These are phyloP conservation scores for Rhizopogon sp. DNA, from an alignment of 768 basidiomycete species.

Conservation along the genomic window DNA sequence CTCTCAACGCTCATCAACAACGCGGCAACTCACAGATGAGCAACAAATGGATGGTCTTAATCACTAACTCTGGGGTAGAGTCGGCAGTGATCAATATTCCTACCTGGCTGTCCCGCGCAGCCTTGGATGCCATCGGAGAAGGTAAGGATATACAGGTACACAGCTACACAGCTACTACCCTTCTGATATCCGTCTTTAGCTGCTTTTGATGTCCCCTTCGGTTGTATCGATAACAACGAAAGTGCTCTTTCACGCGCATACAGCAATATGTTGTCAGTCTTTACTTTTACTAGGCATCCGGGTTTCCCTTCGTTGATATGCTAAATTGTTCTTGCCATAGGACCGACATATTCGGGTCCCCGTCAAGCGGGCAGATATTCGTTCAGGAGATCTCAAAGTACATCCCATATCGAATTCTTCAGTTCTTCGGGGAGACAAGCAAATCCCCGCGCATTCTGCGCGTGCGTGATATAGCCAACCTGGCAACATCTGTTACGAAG, in stretches of 20 bases:
- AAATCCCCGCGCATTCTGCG: slow-evolving; percentile 12
- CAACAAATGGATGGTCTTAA: slow-evolving; percentile 18
- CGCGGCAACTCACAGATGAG: slow-evolving; percentile 12
- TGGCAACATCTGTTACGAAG: slow-evolving; percentile 3
- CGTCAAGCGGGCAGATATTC: slow-evolving; percentile 18
- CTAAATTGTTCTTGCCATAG: not conserved
- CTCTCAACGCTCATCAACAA: not conserved
- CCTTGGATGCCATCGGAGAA: no score
- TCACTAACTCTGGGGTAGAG: slow-evolving; percentile 2
- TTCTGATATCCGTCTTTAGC: no score
- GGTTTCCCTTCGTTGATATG: not conserved
- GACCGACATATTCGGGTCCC: slow-evolving; percentile 4
- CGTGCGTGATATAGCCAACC: not conserved
- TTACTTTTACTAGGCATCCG: not conserved
- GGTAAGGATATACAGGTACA: no score
- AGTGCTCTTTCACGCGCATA: slow-evolving; percentile 3
- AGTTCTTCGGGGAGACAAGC: slow-evolving; percentile 27
- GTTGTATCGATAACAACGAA: slow-evolving; percentile 24
- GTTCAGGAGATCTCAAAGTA: slow-evolving; percentile 25
- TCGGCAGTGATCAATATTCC: slow-evolving; percentile 15
- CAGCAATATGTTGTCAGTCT: slow-evolving; percentile 1
- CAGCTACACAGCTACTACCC: no score
- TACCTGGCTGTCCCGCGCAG: no score
- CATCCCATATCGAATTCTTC: slow-evolving; percentile 27
- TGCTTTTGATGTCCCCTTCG: slow-evolving; percentile 37